phyloP scores from a whole-genome alignment of 2,329 filamentous ascomycete genomes.

The Fusarium algeriense region DNA sequence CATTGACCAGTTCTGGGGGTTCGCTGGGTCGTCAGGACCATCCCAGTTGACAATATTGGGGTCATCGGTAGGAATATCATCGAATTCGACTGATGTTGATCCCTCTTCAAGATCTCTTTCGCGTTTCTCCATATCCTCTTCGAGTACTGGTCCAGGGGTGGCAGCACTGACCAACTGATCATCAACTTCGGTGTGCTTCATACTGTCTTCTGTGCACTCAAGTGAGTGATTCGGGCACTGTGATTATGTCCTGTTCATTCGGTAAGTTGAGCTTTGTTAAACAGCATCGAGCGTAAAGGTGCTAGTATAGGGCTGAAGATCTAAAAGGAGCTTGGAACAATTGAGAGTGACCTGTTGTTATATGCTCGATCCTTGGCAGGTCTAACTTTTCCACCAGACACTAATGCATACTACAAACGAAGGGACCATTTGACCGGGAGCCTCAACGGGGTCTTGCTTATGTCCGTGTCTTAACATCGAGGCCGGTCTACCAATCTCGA shows the following conservation, averaged over 20 bases:
- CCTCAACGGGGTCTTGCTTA: constrained; percentile 24
- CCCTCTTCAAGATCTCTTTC: constrained; percentile 40
- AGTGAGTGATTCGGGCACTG: background rate
- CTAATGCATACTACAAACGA: constrained; percentile 12
- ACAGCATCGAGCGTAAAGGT: background rate
- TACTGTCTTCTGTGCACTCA: constrained; percentile 10
- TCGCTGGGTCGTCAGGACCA: constrained; percentile 65
- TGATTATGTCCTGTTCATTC: background rate
- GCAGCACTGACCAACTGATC: constrained; percentile 22
- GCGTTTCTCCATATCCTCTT: constrained; percentile 18
- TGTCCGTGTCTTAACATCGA: constrained; percentile 22
- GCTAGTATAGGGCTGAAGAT: constrained; percentile 2
- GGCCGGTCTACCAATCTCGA: constrained; percentile 1
- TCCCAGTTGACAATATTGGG: constrained; percentile 68
- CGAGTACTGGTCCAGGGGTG: constrained; percentile 5
- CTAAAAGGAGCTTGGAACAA: background rate
- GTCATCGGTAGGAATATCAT: constrained; percentile 33
- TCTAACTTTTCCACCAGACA: constrained; percentile 2
- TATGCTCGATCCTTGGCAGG: background rate
- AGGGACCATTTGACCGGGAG: background rate
- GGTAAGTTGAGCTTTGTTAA: background rate
- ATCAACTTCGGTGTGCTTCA: constrained; percentile 20
- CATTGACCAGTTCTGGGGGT: constrained; percentile 70
- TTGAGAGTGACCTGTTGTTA: constrained; percentile 14
- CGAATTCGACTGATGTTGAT: constrained; percentile 37